Evolutionary conservation across 148 eudicot genomes (phyloP), one percentile per base, ranked within the genome.

Genomic region (Diospyros kaki): DNA sequence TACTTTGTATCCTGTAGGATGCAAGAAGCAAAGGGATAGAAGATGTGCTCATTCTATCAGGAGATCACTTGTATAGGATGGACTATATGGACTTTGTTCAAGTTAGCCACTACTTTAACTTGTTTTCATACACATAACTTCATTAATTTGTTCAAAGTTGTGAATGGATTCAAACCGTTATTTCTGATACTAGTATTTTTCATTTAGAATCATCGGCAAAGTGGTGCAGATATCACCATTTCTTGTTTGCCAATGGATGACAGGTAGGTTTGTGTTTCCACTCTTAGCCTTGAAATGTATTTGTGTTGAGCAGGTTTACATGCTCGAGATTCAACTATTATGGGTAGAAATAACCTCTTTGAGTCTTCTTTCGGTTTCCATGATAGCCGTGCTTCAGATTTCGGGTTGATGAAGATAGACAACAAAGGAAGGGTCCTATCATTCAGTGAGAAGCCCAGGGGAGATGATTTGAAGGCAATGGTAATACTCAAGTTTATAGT

Each of bases 51-150:
- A 93, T 95, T 84, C 78, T 95, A 62, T 95, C 99, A 1, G 99
- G 97, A 75, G 99, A 95, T 79, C 99, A 95, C 87, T 82, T 95
- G 81, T 95, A 95, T 75, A 80, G 99, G 76, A 95, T 95, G 99
- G 97, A 95, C 75, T 95, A 90, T 79, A 88, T 87, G 89, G 93
- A 95, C 83, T 93, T 95, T 56, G 85, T 95, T 74, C 91, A 91
- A 88, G 99, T 87, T 72, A 80, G 83, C 38, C 70, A 59, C 63
- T 40, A 50, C 50, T 8, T 6, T 28, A 44, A 41, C 38, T 9
- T n/a, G 14, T 40, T 12, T 62, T 0, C 44, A 13, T 75, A 28
- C 15, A 4, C 17, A 6, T 3, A 18, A 28, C 28, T 42, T 9
- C 1, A 68, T 5, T 48, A 18, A 60, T 62, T 6, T 62, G 10